Evolutionary conservation across 352 stramenopile species (phyloP).

Genomic region (Globisporangium perplexum): DNA sequence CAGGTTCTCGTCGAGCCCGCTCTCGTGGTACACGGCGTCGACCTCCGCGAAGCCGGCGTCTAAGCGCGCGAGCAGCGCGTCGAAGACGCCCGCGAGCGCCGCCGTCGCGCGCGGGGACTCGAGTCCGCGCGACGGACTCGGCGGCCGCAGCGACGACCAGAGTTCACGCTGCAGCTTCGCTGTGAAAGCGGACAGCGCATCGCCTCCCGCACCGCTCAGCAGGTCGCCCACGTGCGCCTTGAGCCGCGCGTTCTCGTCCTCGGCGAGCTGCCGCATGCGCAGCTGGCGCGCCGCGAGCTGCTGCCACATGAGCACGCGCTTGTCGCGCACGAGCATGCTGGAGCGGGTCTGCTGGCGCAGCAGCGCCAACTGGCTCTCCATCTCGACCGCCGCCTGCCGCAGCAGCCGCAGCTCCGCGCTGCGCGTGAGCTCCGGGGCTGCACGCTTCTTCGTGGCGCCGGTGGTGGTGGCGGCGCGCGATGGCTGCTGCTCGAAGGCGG

Average conservation of each 20-base stretch:
- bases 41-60: conserved; percentile 3
- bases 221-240: conserved; percentile 1
- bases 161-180: conserved; percentile 4
- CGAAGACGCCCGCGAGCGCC: background rate
- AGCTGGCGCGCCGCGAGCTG: conserved; percentile 6
- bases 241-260: conserved; percentile 6
- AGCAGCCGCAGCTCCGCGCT: conserved; percentile 3
- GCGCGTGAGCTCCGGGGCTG: background rate
- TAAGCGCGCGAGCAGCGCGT: conserved; percentile 1
- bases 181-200: background rate
- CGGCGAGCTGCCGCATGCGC: background rate
- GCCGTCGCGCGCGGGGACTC: background rate
- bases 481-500: background rate
- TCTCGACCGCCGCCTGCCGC: background rate
- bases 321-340: background rate
- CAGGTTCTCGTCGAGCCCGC: conserved; percentile 5
- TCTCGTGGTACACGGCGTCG: conserved; percentile 7
- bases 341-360: conserved; percentile 4
- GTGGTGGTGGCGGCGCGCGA: background rate
- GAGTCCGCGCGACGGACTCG: background rate
- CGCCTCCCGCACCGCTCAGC: background rate
- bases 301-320: conserved; percentile 7
- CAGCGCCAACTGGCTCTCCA: conserved; percentile 5
- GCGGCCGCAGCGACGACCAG: too few species aligned
- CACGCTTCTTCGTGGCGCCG: background rate